These are phyloP conservation scores for Macrolepiota dolichaula DNA, from an alignment of 768 basidiomycete species.

Conservation along the genomic window DNA sequence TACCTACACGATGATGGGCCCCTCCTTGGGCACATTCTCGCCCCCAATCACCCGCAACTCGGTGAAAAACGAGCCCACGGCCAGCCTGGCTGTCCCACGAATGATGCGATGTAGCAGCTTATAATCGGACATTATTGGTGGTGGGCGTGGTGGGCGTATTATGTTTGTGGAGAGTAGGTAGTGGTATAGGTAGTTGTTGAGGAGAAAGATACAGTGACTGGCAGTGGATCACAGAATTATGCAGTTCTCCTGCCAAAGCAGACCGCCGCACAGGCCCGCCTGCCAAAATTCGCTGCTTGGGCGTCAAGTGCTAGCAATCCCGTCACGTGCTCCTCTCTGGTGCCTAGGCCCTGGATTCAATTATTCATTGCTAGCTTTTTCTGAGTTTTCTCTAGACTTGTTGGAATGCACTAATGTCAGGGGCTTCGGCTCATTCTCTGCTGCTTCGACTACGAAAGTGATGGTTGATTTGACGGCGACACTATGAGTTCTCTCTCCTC, in stretches of 20 bases:
- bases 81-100: conserved; percentile 66
- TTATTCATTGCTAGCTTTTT: no score
- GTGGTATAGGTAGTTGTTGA: background rate
- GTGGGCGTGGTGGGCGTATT: background rate
- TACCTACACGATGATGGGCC: conserved; percentile 91
- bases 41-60: conserved; percentile 83
- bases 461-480: no score
- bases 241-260: conserved; percentile 2
- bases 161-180: background rate
- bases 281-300: conserved; percentile 1
- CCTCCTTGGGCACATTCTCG: conserved; percentile 83
- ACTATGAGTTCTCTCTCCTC: no score
- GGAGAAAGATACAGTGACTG: background rate
- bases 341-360: no score
- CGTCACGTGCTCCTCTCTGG: background rate
- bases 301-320: background rate
- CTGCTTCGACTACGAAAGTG: background rate
- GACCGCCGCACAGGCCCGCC: background rate
- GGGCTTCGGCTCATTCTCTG: background rate
- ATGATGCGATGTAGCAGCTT: conserved; percentile 66
- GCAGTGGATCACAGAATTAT: conserved; percentile 4
- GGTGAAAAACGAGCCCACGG: conserved; percentile 84
- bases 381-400: background rate
- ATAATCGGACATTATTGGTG: conserved; percentile 26
- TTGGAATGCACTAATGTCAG: no score